phyloP scores from a whole-genome alignment of 164 flowering plant genomes.

The Magnolia sinica region DNA sequence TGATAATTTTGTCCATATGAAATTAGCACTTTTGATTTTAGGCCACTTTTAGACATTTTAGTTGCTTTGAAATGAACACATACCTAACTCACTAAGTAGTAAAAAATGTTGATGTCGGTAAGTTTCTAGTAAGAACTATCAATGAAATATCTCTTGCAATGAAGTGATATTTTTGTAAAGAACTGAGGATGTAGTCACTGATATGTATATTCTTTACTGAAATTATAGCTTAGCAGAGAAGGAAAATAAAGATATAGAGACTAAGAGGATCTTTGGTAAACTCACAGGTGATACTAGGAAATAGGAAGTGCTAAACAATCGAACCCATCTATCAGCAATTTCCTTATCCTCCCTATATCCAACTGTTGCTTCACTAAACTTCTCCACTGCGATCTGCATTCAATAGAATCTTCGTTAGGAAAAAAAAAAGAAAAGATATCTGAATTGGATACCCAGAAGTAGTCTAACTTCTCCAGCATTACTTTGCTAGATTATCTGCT shows the following conservation, averaged over 20 bases:
- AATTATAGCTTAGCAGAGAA: background rate
- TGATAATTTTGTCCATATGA: too few relatives aligned
- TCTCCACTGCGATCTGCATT: conserved; percentile 82
- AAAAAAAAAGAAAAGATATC: too few relatives aligned
- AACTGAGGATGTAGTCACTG: too few relatives aligned
- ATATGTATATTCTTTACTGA: background rate
- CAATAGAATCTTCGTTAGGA: conserved; percentile 10
- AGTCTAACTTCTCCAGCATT: background rate
- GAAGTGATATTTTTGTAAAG: too few relatives aligned
- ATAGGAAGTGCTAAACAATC: conserved; percentile 71
- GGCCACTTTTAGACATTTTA: too few relatives aligned
- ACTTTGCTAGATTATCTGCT: too few relatives aligned
- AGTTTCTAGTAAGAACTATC: too few relatives aligned
- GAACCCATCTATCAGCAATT: conserved; percentile 83
- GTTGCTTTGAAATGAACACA: too few relatives aligned
- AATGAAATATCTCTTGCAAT: too few relatives aligned
- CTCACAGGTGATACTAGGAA: conserved; percentile 84
- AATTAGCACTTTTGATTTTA: too few relatives aligned
- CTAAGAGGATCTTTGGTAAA: conserved; percentile 1
- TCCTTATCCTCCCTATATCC: conserved; percentile 68
- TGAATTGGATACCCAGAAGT: background rate
- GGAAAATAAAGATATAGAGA: background rate
- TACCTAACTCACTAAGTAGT: too few relatives aligned
- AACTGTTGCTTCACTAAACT: conserved; percentile 94
- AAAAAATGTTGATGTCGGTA: too few relatives aligned